Evolutionary conservation across 768 basidiomycete genomes (phyloP), one percentile per base, ranked within the genome.

Genomic region (Xerocomellus amylosporus): DNA sequence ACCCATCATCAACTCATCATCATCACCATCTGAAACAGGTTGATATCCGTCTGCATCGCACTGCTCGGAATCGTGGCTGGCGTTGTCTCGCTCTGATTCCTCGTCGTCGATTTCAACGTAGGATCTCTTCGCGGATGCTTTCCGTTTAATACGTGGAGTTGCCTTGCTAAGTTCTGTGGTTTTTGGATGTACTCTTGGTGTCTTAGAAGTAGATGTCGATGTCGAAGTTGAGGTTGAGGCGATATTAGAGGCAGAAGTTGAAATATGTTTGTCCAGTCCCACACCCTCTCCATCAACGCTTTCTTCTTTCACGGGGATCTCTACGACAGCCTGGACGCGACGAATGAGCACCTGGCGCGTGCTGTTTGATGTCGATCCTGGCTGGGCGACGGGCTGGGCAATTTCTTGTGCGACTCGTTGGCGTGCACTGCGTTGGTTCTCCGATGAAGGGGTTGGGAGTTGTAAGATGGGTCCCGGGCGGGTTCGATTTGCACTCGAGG

Each of bases 241-340:
- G 5, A 41, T 10, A 30, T 57, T 47, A 12, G 69, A 54, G 13
- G 51, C n/a, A 33, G 59, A 56, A n/a, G 48, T 24, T 14, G 69
- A 56, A 20, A 48, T 19, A 14, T 30, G 28, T 28, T 49, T 28
- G 9, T 26, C 49, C 17, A 8, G 8, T 24, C 49, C 53, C 9
- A 55, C 12, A n/a, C 30, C 71, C 7, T 77, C 76, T n/a, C 72
- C 72, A 4, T 76, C 74, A 2, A 72, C 73, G 4, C 81, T 83
- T 66, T 88, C 86, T 51, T 78, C 78, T 61, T 89, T 88, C 36
- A 88, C 80, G 33, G 79, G 74, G 1, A 88, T 72, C 19, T 88
- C 75, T 7, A 80, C 65, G 3, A 76, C 65, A 26, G 87, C 84
- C 20, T 82, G 80, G 8, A 89, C 87, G 33, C 84, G 82, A 20